A percentile compares a stretch with the other conserved stretches of the same genome.
These are phyloP conservation scores for Mycena alexandri DNA, from an alignment of 768 basidiomycete species.

Conservation along the genomic window DNA sequence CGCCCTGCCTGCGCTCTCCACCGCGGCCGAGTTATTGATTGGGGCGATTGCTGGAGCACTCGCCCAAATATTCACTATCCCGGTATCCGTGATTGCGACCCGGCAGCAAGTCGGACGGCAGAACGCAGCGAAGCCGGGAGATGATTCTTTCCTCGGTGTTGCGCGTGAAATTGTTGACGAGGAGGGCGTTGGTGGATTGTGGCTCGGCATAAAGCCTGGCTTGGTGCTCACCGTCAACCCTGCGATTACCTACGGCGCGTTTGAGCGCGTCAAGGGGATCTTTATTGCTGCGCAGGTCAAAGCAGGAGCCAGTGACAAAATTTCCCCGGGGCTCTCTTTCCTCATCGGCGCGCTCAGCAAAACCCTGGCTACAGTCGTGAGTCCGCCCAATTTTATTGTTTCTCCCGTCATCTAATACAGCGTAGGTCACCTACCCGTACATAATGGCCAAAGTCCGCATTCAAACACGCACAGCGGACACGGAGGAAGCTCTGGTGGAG, in stretches of 20 bases:
- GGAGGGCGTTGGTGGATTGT: constrained; percentile 88
- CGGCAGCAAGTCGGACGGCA: constrained; percentile 89
- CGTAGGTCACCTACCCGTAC: constrained; percentile 92
- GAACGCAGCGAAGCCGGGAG: constrained; percentile 39
- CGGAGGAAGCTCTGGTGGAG: constrained; percentile 60
- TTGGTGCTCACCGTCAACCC: constrained; percentile 98
- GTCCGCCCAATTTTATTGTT: constrained; percentile 45
- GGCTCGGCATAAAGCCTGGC: constrained; percentile 93
- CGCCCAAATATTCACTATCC: constrained; percentile 98
- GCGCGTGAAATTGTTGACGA: constrained; percentile 90
- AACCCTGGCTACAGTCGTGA: constrained; percentile 93
- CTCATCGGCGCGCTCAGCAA: constrained; percentile 93
- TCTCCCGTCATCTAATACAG: constrained; percentile 6
- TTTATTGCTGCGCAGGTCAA: constrained; percentile 68
- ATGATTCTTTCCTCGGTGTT: constrained; percentile 84
- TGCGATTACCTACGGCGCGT: constrained; percentile 96
- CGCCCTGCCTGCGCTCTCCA: constrained; percentile 74
- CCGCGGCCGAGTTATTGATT: constrained; percentile 84
- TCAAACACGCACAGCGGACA: constrained; percentile 82
- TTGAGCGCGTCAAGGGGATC: constrained; percentile 89
- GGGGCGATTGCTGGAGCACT: constrained; percentile 94
- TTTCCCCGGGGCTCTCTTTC: constrained; percentile 86
- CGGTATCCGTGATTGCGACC: constrained; percentile 97
- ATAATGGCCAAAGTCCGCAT: constrained; percentile 98
- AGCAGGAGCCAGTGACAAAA: constrained; percentile 62